These are phyloP conservation scores for Entomortierella lignicola DNA, from an alignment of 192 early-diverging fungal species.

Conservation along the genomic window DNA sequence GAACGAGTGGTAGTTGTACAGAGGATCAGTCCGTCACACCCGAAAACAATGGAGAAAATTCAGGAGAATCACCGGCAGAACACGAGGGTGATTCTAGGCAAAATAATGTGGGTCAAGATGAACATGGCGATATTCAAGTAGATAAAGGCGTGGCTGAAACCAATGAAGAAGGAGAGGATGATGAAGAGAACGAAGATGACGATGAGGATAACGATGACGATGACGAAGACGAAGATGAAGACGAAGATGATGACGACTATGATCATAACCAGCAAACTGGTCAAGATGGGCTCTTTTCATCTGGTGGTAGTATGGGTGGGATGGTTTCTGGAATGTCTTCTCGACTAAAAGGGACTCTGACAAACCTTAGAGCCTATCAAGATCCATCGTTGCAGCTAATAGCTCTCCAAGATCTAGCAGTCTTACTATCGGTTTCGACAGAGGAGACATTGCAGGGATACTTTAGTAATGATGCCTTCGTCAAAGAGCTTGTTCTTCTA, in stretches of 20 bases:
- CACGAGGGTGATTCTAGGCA: not conserved
- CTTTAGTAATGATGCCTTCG: slow-evolving; percentile 75
- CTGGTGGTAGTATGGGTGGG: slow-evolving; percentile 49
- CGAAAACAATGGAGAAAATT: not conserved
- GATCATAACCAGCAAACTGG: slow-evolving; percentile 43
- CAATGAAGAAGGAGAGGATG: slow-evolving; percentile 4
- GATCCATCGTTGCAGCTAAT: slow-evolving; percentile 80
- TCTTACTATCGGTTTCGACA: slow-evolving; percentile 81
- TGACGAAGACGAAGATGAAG: slow-evolving; percentile 48
- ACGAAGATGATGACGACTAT: slow-evolving; percentile 57
- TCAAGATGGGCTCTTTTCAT: slow-evolving; percentile 52
- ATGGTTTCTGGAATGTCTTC: slow-evolving; percentile 53
- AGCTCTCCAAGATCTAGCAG: slow-evolving; percentile 87
- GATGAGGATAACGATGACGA: slow-evolving; percentile 48
- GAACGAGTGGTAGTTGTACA: not conserved
- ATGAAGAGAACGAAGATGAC: slow-evolving; percentile 33
- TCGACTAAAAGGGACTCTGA: slow-evolving; percentile 69
- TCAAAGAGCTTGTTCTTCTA: slow-evolving; percentile 73
- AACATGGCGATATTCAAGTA: not conserved
- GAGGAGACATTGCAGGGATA: slow-evolving; percentile 72
- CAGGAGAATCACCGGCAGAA: not conserved
- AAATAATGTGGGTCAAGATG: not conserved
- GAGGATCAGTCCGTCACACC: not conserved
- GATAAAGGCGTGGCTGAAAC: not conserved
- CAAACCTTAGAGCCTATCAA: slow-evolving; percentile 64